Base-by-base conservation (phyloP, 1,284 basidiomycete genomes). In the Tetrapyrgos nigripes region DNA sequence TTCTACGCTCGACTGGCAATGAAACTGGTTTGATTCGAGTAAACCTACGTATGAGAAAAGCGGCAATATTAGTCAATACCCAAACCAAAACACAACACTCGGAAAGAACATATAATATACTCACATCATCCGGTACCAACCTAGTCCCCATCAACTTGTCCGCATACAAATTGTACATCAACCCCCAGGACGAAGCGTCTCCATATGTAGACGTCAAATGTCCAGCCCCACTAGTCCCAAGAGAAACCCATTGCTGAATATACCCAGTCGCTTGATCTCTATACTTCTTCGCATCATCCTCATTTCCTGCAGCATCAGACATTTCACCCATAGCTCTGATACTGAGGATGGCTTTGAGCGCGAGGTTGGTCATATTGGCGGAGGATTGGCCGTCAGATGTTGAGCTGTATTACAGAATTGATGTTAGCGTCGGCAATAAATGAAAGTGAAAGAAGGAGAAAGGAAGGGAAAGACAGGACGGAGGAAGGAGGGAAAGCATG, bases 81-180 rank as follows among this genome's bases (percentile, higher is more conserved):
- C 28, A n/a, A 31, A n/a, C n/a, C n/a, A n/a, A n/a, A n/a, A n/a
- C n/a, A n/a, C n/a, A n/a, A n/a, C n/a, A n/a, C n/a, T n/a, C n/a
- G n/a, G n/a, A n/a, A n/a, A n/a, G n/a, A n/a, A n/a, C n/a, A n/a
- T n/a, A n/a, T n/a, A 33, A 8, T 54, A 33, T 2, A 62, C 67
- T 29, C 55, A 76, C 74, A 8, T 61, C 53, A 2, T 67, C 43
- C 8, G 67, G 64, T 21, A 79, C 58, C 19, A 76, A 29, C 23
- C 70, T 40, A 40, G 37, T 40, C 1, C 63, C 58, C 11, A 78
- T 55, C 44, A 82, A 64, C 54, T 71, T 71, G 59, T 84, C 82
- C 13, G 77, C 73, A 57, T 76, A 81, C n/a, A 84, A 58, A 57
- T 84, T 85, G 64, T 84, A 84, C 53, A 79, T 71, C 23, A 79